phyloP scores from a whole-genome alignment of 2,329 filamentous ascomycete species.

The Penicillium sp. region DNA sequence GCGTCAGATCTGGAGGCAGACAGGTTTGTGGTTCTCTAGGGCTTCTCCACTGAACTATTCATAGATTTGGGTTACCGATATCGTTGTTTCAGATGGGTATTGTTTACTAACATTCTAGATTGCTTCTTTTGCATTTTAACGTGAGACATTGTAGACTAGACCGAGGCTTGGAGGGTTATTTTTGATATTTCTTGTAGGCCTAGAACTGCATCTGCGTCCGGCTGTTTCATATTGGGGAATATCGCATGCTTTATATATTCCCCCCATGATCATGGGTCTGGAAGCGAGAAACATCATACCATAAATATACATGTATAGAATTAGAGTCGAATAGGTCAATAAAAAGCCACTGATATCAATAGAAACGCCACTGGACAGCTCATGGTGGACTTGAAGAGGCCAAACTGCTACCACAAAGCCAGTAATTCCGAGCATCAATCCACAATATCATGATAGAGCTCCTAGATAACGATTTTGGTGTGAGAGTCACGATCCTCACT shows the following conservation, averaged over 20 bases:
- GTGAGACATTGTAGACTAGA: not conserved
- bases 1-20: conserved; percentile 19
- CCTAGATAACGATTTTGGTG: not conserved
- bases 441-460: not conserved
- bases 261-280: not conserved
- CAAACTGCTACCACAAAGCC: not conserved
- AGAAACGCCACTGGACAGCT: not conserved
- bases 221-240: not conserved
- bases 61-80: conserved; percentile 11
- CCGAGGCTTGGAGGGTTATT: not conserved
- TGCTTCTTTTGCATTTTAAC: conserved; percentile 6
- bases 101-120: conserved; percentile 7
- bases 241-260: not conserved
- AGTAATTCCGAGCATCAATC: not conserved
- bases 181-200: not conserved
- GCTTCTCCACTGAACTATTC: conserved; percentile 15
- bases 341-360: not conserved
- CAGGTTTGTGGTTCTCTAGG: conserved; percentile 4
- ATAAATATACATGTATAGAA: not conserved
- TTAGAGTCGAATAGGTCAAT: not conserved
- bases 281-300: not conserved
- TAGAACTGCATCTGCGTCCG: not conserved
- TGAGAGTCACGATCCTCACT: not conserved
- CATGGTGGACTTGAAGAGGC: not conserved
- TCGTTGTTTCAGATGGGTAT: conserved; percentile 15